Base-by-base conservation (phyloP, 2,329 filamentous ascomycete genomes). In the Rutstroemia sp. region DNA sequence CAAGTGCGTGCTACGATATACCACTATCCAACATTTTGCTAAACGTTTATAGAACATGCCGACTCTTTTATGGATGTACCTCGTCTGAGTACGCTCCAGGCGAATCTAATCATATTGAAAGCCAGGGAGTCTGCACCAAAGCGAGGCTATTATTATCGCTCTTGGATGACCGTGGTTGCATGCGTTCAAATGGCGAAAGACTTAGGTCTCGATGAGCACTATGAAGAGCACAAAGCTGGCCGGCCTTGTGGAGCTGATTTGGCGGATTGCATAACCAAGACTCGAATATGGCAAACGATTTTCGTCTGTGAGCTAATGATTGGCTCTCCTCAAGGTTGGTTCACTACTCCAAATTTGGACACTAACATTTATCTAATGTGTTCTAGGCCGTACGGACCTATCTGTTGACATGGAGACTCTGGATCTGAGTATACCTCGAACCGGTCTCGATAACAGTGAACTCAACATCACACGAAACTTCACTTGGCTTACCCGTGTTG, bases 81-180 rank as follows among this genome's bases (percentile, higher is more conserved):
- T 2, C 81, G 92, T 50, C 69, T 97, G 48, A 96, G 90, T 72
- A 97, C 94, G 0, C 84, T 97, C 9, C 92, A 97, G 72, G 92
- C 91, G 3, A 76, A 96, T 59, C 74, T 96, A 46, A 85, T 97
- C 46, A 78, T 96, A 17, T 75, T 96, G 45, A 97, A 97, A 71
- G 94, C 92, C 1, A 82, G 91, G 61, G 92, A 97, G 71, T 88
- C 89, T n/a, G 84, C 88, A 8, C 92, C 92, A 0, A 95, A 95
- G 68, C 84, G 89, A 58, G 94, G 94, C 1, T 97, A 97, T 69
- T 97, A 94, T 71, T 97, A 94, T 72, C 86, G 92, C 39, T 97
- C 94, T 0, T 97, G 94, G 92, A 95, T 96, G 83, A 89, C 88
- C 5, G 84, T 95, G 19, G 92, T 96, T 53, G 89, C 92, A 59